Percentiles rank a stretch among this genome's conserved stretches.
phyloP scores from a whole-genome alignment of 2,329 filamentous ascomycete genomes.

The Curvularia sp. region DNA sequence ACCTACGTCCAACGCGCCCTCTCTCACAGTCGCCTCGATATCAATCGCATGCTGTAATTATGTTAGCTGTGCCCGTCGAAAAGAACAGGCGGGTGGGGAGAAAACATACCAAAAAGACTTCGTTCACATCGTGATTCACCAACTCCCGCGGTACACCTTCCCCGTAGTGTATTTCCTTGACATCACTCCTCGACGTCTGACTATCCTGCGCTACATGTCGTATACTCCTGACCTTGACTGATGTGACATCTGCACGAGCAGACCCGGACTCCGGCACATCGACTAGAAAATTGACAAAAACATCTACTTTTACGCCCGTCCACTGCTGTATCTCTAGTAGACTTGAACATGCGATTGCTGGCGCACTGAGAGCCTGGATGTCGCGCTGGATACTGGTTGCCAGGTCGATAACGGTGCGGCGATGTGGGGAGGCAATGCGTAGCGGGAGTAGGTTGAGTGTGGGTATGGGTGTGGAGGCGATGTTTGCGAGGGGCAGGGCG shows the following conservation, averaged over 20 bases:
- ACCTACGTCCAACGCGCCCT: slow-evolving; percentile 60
- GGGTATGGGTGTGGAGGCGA: slow-evolving; percentile 65
- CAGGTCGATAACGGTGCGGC: slow-evolving; percentile 53
- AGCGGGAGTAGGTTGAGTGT: slow-evolving; percentile 83
- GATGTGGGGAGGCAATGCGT: slow-evolving; percentile 55
- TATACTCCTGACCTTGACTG: too few species aligned
- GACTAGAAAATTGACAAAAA: slow-evolving; percentile 82
- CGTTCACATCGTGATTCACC: slow-evolving; percentile 30
- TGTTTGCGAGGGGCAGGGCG: slow-evolving; percentile 58
- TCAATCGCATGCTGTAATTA: slow-evolving; percentile 59
- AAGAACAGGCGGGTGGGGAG: slow-evolving; percentile 42
- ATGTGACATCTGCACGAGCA: too few species aligned
- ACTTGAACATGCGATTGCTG: slow-evolving; percentile 64
- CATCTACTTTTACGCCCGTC: slow-evolving; percentile 74
- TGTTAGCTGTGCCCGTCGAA: slow-evolving; percentile 44
- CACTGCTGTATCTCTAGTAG: slow-evolving; percentile 76
- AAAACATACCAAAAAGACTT: slow-evolving; percentile 50
- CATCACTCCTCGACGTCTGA: background rate
- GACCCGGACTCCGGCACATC: slow-evolving; percentile 51
- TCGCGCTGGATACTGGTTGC: slow-evolving; percentile 72
- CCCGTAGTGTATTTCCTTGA: background rate
- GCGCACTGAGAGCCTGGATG: slow-evolving; percentile 65
- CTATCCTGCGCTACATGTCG: background rate
- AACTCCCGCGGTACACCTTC: slow-evolving; percentile 22
- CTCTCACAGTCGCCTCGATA: slow-evolving; percentile 60